Conservation (phyloP, 2,329 filamentous ascomycete species). For the Trichoderma polysporum region DNA sequence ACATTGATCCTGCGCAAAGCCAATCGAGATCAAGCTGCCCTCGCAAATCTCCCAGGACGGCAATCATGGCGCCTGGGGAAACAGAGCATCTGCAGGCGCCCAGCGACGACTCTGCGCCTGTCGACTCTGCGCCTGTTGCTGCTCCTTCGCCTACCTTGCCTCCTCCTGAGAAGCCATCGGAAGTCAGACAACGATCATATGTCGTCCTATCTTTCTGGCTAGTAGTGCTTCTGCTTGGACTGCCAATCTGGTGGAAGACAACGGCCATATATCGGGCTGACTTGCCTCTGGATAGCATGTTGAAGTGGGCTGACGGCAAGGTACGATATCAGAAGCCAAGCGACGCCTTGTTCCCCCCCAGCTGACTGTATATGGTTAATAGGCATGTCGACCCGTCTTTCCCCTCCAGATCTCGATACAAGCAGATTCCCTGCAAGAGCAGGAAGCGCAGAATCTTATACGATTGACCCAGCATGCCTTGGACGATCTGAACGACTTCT, state of each 20-base stretch:
- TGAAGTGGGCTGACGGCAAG: slow-evolving; percentile 86
- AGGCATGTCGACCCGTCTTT: slow-evolving; percentile 88
- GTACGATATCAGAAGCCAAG: slow-evolving; percentile 46
- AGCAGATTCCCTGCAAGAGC: slow-evolving; percentile 61
- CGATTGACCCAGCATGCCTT: slow-evolving; percentile 82
- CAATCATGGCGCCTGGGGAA: slow-evolving; percentile 21
- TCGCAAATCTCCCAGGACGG: slow-evolving; percentile 10
- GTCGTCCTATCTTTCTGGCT: slow-evolving; percentile 91
- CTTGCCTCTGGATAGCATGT: slow-evolving; percentile 82
- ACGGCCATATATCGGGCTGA: slow-evolving; percentile 88
- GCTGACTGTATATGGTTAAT: neutral
- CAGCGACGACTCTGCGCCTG: slow-evolving; percentile 27
- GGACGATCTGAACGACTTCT: slow-evolving; percentile 83
- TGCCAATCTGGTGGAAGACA: slow-evolving; percentile 95
- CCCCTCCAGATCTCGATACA: slow-evolving; percentile 80
- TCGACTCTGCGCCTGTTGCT: slow-evolving; percentile 26
- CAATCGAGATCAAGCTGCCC: neutral
- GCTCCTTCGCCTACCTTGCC: slow-evolving; percentile 43
- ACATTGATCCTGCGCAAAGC: neutral
- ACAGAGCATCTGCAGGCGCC: slow-evolving; percentile 18
- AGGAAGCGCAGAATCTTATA: slow-evolving; percentile 71
- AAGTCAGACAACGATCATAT: slow-evolving; percentile 65
- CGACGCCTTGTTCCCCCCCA: neutral
- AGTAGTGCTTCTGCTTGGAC: slow-evolving; percentile 75
- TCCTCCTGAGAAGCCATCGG: slow-evolving; percentile 74